Evolutionary conservation across 2,329 filamentous ascomycete genomes (phyloP).

Genomic region (Juglanconis sp.): DNA sequence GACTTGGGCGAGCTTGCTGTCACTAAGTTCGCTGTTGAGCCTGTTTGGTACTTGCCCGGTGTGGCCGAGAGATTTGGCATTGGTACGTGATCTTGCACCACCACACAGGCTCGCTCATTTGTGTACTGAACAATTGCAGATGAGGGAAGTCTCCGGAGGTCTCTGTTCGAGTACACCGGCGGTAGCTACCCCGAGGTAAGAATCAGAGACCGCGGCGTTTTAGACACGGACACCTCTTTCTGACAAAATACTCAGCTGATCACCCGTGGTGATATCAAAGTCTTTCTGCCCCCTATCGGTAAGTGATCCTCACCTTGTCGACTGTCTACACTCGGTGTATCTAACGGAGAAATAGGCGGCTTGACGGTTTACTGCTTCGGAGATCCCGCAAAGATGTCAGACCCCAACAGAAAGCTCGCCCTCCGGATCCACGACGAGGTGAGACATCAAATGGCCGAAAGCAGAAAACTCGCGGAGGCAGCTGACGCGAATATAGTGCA

Average conservation of each 20-base stretch:
- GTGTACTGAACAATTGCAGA: constrained; percentile 47
- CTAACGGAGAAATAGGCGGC: constrained; percentile 52
- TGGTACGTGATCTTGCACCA: constrained; percentile 42
- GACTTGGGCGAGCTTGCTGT: constrained; percentile 83
- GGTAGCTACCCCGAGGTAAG: constrained; percentile 84
- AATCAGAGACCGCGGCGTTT: neutral
- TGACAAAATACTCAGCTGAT: constrained; percentile 57
- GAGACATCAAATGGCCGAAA: constrained; percentile 20
- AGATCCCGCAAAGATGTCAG: constrained; percentile 88
- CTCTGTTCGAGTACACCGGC: constrained; percentile 91
- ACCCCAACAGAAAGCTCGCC: constrained; percentile 76
- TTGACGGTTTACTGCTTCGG: constrained; percentile 97
- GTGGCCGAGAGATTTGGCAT: constrained; percentile 93
- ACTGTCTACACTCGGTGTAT: constrained; percentile 8
- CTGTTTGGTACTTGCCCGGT: constrained; percentile 83
- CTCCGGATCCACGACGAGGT: constrained; percentile 74
- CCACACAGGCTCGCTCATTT: neutral
- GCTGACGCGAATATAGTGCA: constrained; percentile 54
- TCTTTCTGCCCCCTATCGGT: constrained; percentile 93
- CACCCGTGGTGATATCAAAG: constrained; percentile 88
- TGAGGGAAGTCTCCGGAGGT: constrained; percentile 79
- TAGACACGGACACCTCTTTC: constrained; percentile 20
- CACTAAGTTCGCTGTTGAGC: constrained; percentile 95
- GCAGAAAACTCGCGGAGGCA: neutral
- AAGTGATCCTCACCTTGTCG: constrained; percentile 10